phyloP scores from a whole-genome alignment of 108 stramenopile species.

The Seminavis robusta region DNA sequence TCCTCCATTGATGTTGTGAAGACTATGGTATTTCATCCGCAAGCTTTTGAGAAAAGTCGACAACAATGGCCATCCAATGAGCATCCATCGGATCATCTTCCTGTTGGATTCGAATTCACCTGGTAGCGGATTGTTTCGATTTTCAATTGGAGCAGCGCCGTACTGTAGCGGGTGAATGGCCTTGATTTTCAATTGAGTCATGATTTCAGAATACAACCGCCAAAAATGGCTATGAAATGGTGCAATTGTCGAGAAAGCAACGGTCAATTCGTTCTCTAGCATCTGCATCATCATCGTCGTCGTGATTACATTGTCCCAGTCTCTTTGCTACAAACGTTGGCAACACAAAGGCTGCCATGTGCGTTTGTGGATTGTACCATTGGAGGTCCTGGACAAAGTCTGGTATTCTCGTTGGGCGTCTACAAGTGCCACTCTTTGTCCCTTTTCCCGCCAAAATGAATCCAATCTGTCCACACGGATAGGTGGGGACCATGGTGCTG shows the following conservation, averaged over 20 bases:
- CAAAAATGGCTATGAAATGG: slow-evolving; percentile 16
- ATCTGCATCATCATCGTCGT: not conserved
- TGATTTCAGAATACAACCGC: not conserved
- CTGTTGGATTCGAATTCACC: slow-evolving; percentile 20
- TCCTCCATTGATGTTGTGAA: slow-evolving; percentile 7
- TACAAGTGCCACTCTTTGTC: slow-evolving; percentile 10
- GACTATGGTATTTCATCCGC: slow-evolving; percentile 12
- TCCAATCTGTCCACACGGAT: slow-evolving; percentile 56
- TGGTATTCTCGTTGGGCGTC: slow-evolving; percentile 11
- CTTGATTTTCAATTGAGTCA: not conserved
- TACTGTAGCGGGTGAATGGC: not conserved
- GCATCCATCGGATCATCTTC: slow-evolving; percentile 45
- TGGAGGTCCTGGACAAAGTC: slow-evolving; percentile 30
- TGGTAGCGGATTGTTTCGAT: too few species aligned
- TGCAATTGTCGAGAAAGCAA: slow-evolving; percentile 16
- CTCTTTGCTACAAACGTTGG: slow-evolving; percentile 24
- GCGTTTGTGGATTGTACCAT: slow-evolving; percentile 74
- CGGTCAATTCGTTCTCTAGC: slow-evolving; percentile 7
- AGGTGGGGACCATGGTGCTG: slow-evolving; percentile 42
- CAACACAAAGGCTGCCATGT: slow-evolving; percentile 72
- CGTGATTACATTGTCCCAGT: slow-evolving; percentile 4
- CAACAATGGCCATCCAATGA: slow-evolving; percentile 33
- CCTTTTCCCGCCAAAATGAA: slow-evolving; percentile 62
- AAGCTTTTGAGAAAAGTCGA: not conserved
- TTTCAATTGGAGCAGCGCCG: slow-evolving; percentile 1